A percentile compares a stretch with the other conserved stretches of the same genome.
These are phyloP conservation scores for Xylaria sp. DNA, from an alignment of 2,329 filamentous ascomycete species.

Conservation along the genomic window DNA sequence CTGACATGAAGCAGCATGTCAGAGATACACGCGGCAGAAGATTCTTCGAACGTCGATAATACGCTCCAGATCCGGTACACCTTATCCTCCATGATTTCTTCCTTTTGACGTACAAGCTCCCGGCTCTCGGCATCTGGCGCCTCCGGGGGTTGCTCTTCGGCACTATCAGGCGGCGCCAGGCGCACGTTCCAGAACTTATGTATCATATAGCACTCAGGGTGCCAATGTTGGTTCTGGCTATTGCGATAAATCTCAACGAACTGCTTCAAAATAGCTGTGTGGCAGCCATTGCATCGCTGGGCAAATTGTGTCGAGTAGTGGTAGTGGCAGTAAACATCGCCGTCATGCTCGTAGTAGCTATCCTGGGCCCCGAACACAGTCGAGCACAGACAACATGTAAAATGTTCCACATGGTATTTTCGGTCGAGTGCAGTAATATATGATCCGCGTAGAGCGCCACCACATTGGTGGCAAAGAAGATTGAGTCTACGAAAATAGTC, in stretches of 20 bases:
- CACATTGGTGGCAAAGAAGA: slow-evolving; percentile 89
- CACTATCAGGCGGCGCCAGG: slow-evolving; percentile 67
- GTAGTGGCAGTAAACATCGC: slow-evolving; percentile 96
- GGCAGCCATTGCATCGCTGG: slow-evolving; percentile 93
- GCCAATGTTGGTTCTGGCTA: slow-evolving; percentile 98
- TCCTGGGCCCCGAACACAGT: slow-evolving; percentile 98
- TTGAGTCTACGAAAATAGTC: slow-evolving; percentile 96
- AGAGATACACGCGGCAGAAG: slow-evolving; percentile 95
- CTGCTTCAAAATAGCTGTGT: slow-evolving; percentile 96
- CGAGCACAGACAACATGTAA: slow-evolving; percentile 95
- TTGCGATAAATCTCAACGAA: slow-evolving; percentile 99
- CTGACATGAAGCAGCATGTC: slow-evolving; percentile 99
- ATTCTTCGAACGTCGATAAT: slow-evolving; percentile 95
- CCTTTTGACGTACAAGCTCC: slow-evolving; percentile 78
- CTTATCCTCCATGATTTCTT: slow-evolving; percentile 96
- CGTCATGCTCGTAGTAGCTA: slow-evolving; percentile 98
- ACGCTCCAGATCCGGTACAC: slow-evolving; percentile 99
- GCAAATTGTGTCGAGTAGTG: slow-evolving; percentile 98
- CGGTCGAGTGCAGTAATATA: slow-evolving; percentile 98
- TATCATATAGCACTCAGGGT: slow-evolving; percentile 99
- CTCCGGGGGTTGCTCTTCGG: slow-evolving; percentile 50
- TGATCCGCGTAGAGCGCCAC: slow-evolving; percentile 89
- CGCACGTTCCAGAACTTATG: slow-evolving; percentile 99
- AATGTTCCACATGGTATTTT: slow-evolving; percentile 99
- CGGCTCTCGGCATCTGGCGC: slow-evolving; percentile 66